Conservation (phyloP, 2,329 filamentous ascomycete species). For the Fusarium dimerum region DNA sequence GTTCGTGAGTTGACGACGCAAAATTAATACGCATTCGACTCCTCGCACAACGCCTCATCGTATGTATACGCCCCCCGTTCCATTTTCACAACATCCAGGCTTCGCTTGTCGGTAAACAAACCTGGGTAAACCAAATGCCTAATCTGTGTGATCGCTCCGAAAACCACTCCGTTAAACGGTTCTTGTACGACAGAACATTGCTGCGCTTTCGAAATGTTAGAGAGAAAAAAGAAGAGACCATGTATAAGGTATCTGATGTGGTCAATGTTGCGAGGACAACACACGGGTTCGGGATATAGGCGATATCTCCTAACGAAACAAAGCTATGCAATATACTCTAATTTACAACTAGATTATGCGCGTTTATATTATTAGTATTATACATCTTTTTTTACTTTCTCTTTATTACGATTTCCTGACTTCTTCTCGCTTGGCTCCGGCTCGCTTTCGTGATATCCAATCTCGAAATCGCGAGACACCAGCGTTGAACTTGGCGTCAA, state of each 20-base stretch:
- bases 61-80: too few species aligned
- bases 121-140: too few species aligned
- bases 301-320: constrained; percentile 6
- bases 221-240: too few species aligned
- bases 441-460: constrained; percentile 7
- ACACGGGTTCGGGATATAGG: neutral
- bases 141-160: neutral
- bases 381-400: neutral
- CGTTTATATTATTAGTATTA: neutral
- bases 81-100: too few species aligned
- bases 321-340: constrained; percentile 10
- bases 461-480: constrained; percentile 18
- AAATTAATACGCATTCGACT: too few species aligned
- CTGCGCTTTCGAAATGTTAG: neutral
- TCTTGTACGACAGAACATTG: neutral
- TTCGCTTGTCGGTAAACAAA: too few species aligned
- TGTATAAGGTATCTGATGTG: neutral
- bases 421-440: constrained; percentile 12
- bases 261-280: neutral
- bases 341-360: neutral
- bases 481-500: constrained; percentile 30
- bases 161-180: neutral
- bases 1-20: too few species aligned
- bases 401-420: constrained; percentile 13
- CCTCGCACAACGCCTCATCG: too few species aligned